These are phyloP conservation scores for Penicillium sp. DNA, from an alignment of 2,329 filamentous ascomycete genomes.

Conservation along the genomic window DNA sequence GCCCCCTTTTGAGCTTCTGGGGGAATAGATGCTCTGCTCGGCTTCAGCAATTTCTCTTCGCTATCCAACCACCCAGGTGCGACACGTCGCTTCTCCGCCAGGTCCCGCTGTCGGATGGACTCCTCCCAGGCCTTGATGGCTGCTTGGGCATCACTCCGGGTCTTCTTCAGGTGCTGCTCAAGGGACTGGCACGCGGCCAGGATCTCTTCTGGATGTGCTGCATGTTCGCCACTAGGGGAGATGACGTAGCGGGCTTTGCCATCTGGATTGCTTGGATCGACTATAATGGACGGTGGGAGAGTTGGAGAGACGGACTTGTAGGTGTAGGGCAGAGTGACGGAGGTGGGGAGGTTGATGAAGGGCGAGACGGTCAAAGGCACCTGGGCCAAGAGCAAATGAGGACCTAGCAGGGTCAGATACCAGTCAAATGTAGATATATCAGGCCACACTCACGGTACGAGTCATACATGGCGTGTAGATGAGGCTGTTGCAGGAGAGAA, in stretches of 20 bases:
- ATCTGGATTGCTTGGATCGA: constrained; percentile 43
- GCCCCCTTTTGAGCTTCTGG: constrained; percentile 12
- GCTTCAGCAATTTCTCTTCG: constrained; percentile 56
- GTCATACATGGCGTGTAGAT: constrained; percentile 38
- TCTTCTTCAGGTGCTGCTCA: constrained; percentile 65
- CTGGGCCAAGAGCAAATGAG: constrained; percentile 85
- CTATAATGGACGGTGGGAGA: constrained; percentile 66
- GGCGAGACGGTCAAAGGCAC: constrained; percentile 90
- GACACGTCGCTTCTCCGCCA: constrained; percentile 59
- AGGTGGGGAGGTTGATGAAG: constrained; percentile 82
- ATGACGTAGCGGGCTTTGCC: constrained; percentile 65
- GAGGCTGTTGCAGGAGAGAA: background rate
- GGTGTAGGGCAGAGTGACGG: constrained; percentile 89
- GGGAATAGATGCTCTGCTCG: constrained; percentile 28
- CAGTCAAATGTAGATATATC: background rate
- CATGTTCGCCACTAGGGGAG: constrained; percentile 70
- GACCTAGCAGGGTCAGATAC: constrained; percentile 46
- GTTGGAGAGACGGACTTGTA: constrained; percentile 87
- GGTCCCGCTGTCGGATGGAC: constrained; percentile 52
- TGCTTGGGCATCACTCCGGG: constrained; percentile 61
- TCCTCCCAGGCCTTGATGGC: constrained; percentile 67
- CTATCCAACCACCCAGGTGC: constrained; percentile 62
- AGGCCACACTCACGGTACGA: constrained; percentile 37
- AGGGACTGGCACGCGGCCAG: constrained; percentile 74
- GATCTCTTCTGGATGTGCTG: constrained; percentile 83